These are phyloP conservation scores for Malbranchea cinnamomea DNA, from an alignment of 2,329 filamentous ascomycete species.

Conservation along the genomic window DNA sequence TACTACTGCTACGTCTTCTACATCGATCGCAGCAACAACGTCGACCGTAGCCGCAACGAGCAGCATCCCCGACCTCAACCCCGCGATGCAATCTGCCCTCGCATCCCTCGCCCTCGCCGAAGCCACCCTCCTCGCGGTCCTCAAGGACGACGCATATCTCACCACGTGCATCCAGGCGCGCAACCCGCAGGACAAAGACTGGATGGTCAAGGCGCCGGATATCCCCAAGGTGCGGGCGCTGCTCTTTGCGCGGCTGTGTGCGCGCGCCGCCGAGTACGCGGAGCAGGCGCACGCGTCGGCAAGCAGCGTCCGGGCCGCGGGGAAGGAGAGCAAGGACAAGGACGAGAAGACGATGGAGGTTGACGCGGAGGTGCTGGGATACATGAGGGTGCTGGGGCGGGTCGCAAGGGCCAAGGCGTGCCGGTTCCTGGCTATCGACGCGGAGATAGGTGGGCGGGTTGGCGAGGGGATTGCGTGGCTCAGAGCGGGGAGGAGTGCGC, in stretches of 20 bases:
- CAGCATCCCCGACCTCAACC: conserved; percentile 31
- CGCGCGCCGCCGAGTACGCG: conserved; percentile 79
- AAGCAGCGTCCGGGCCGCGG: conserved; percentile 19
- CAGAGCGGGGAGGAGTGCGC: conserved; percentile 56
- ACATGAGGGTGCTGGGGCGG: conserved; percentile 58
- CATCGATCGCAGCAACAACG: not conserved
- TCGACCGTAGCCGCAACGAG: conserved; percentile 5
- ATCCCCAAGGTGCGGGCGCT: conserved; percentile 81
- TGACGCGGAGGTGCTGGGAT: conserved; percentile 52
- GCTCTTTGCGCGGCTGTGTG: conserved; percentile 72
- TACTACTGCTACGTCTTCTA: conserved; percentile 1
- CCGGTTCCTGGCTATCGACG: conserved; percentile 79
- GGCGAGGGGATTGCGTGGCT: conserved; percentile 83
- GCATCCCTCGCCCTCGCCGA: conserved; percentile 59
- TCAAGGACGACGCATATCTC: conserved; percentile 91
- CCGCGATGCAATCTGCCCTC: conserved; percentile 27
- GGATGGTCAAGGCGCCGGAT: conserved; percentile 87
- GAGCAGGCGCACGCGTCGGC: conserved; percentile 49
- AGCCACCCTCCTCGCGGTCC: conserved; percentile 73
- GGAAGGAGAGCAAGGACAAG: conserved; percentile 7
- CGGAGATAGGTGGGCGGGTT: conserved; percentile 65
- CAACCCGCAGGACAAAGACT: conserved; percentile 74
- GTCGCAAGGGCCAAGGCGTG: conserved; percentile 74
- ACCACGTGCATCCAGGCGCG: conserved; percentile 65
- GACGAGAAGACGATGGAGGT: conserved; percentile 22